Percentiles rank a stretch among this genome's conserved stretches.
Evolutionary conservation across 306 rosid species (phyloP).

Genomic region (Fagus crenata): DNA sequence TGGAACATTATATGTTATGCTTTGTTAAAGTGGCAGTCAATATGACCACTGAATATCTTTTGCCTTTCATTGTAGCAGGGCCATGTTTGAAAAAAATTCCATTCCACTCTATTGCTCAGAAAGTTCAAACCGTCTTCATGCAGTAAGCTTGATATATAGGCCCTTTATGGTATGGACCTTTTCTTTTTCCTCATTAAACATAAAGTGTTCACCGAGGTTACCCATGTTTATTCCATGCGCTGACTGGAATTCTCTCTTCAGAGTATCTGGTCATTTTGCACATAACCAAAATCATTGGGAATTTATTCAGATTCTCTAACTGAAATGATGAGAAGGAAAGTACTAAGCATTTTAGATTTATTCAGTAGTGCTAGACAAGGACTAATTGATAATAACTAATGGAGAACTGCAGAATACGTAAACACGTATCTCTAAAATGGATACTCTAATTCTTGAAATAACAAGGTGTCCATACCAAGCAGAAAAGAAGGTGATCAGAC

Average conservation of each 20-base stretch:
- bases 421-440: background rate
- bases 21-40: conserved; percentile 13
- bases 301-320: background rate
- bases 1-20: conserved; percentile 1
- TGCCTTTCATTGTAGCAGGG: conserved; percentile 31
- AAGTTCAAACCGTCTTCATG: conserved; percentile 62
- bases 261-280: background rate
- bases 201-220: background rate
- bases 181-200: conserved; percentile 20
- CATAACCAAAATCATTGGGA: background rate
- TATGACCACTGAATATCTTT: conserved; percentile 24
- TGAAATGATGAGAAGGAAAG: background rate
- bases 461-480: background rate
- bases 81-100: conserved; percentile 35
- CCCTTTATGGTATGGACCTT: conserved; percentile 69
- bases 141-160: conserved; percentile 60
- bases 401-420: too few relatives aligned
- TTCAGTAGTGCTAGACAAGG: background rate
- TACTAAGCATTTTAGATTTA: background rate
- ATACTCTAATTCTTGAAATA: background rate
- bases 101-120: conserved; percentile 56
- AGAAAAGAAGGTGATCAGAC: background rate
- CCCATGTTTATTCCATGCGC: background rate
- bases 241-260: background rate
- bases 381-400: background rate